Evolutionary conservation across 1,284 basidiomycete genomes (phyloP), one percentile per base, ranked within the genome.

Genomic region (Cystobasidium slooffiae): DNA sequence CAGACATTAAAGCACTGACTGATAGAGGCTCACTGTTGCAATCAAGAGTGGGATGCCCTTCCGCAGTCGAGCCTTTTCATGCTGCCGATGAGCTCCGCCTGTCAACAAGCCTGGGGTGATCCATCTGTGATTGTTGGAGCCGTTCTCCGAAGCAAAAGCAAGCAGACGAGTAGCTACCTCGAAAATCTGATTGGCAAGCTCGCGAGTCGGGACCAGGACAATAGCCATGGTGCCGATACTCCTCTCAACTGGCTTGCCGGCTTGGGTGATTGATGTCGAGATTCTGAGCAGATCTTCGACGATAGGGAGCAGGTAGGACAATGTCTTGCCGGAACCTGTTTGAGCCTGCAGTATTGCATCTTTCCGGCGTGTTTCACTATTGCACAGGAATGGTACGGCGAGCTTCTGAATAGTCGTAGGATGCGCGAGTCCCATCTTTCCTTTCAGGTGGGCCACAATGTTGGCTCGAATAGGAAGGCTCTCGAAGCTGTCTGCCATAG

Each of bases 261-360:
- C 18, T 18, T 62, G 37, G 3, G 55, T 58, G 66, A 31, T 52
- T 46, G 80, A 78, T 24, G 89, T 88, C 69, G 93, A 92, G 46
- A 99, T 86, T 0, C 94, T 93, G 39, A 99, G 87, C 53, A 97
- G 88, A 81, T 96, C 93, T 79, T 99, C 94, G 51, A 99, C 87
- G 81, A 99, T 94, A 20, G 97, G 97, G 4, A 99, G 88, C 18
- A 99, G 88, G 84, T 93, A 99, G 3, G 96, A 88, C 24, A 99
- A 85, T 0, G 96, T 99, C 84, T 99, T 99, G 79, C 97, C 97
- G 0, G 95, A 98, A 75, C 97, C 97, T 0, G 97, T 99, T 82
- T 99, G 96, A 5, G 94, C 93, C 81, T 98, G 95, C 68, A 99
- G 91, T 81, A 99, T 94, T 16, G 93, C 88, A 82, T 99, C 97